Conservation (phyloP, 2,329 filamentous ascomycete genomes). For the Colletotrichum sp. region DNA sequence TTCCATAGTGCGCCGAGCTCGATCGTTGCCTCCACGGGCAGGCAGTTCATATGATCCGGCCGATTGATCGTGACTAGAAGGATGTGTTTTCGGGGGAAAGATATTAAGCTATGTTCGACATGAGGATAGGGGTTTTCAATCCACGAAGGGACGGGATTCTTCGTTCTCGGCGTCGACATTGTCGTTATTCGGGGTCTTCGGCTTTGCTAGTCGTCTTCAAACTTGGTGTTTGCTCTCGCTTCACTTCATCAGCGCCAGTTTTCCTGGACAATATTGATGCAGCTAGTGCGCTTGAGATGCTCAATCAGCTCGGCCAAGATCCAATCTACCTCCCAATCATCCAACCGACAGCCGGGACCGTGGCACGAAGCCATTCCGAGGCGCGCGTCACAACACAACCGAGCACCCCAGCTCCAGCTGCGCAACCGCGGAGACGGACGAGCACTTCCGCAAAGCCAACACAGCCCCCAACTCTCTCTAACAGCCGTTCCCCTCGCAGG, state of each 20-base stretch:
- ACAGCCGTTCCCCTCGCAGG: neutral
- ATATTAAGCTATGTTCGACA: conserved; percentile 35
- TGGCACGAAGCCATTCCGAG: neutral
- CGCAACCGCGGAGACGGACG: neutral
- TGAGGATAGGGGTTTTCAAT: conserved; percentile 35
- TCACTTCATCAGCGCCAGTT: neutral
- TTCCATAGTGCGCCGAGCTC: conserved; percentile 50
- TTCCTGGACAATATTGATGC: no score
- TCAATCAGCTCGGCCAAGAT: neutral
- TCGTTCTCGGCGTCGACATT: conserved; percentile 28
- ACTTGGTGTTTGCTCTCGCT: neutral
- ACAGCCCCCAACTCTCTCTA: neutral
- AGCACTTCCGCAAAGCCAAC: neutral
- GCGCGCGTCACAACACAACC: neutral
- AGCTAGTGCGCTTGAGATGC: neutral
- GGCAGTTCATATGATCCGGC: conserved; percentile 44
- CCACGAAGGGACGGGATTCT: conserved; percentile 35
- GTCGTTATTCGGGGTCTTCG: neutral
- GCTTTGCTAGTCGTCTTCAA: neutral
- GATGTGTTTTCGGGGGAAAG: conserved; percentile 45
- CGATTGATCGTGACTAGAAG: conserved; percentile 51
- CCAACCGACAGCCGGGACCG: neutral
- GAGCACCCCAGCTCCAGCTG: neutral
- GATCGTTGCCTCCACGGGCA: conserved; percentile 38
- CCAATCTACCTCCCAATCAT: neutral